phyloP scores from a whole-genome alignment of 2,329 filamentous ascomycete genomes.

The Fusarium haematococcum region DNA sequence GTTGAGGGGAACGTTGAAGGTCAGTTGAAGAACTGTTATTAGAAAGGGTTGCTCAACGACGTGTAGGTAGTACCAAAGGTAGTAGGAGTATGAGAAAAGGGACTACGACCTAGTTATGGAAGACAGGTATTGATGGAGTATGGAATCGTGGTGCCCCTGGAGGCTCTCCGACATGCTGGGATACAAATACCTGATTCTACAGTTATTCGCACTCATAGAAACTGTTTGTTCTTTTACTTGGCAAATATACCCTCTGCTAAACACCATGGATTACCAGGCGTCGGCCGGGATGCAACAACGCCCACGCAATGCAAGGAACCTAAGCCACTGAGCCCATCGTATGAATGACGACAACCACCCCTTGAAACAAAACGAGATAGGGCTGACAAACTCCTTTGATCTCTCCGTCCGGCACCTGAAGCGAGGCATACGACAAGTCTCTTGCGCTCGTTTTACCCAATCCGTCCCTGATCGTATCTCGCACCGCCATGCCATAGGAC shows the following conservation, averaged over 20 bases:
- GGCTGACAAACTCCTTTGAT: background rate
- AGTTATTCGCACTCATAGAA: background rate
- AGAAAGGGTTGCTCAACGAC: background rate
- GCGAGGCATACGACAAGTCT: background rate
- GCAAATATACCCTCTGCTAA: background rate
- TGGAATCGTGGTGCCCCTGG: background rate
- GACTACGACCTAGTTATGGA: background rate
- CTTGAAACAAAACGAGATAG: background rate
- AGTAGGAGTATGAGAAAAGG: background rate
- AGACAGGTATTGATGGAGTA: background rate
- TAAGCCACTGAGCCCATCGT: background rate
- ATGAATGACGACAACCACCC: background rate
- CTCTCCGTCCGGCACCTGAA: background rate
- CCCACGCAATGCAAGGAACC: background rate
- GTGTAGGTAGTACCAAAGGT: background rate
- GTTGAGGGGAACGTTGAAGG: background rate
- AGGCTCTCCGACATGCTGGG: background rate
- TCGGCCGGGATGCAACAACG: background rate
- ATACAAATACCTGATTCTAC: background rate
- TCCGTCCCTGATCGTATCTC: slow-evolving; percentile 11
- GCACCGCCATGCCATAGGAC: slow-evolving; percentile 15
- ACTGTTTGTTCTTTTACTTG: background rate
- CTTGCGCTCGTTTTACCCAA: slow-evolving; percentile 5
- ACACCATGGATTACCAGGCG: background rate
- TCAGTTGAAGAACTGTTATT: background rate